Percentiles rank a stretch among this genome's conserved stretches.
Conservation (phyloP, 441 rosid genomes). For the Erodium moschatum region DNA sequence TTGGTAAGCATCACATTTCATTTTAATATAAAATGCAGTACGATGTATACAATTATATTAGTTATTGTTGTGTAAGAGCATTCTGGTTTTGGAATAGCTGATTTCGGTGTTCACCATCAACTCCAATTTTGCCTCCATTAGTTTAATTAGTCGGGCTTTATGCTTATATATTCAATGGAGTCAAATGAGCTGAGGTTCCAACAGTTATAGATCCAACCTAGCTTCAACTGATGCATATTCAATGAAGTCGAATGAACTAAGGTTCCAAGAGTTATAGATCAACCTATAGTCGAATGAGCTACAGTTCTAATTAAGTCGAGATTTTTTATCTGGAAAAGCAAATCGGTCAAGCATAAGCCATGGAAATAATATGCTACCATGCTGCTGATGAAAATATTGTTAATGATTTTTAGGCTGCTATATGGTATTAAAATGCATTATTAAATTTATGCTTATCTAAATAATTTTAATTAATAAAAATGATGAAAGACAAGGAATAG, state of each 20-base stretch:
- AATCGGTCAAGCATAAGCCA: conserved; percentile 12
- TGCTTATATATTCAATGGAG: background rate
- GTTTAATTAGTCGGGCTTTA: background rate
- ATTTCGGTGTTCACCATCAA: background rate
- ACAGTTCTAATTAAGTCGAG: background rate
- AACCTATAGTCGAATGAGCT: background rate
- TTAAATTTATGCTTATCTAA: conserved; percentile 15
- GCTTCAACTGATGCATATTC: background rate
- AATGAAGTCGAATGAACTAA: conserved; percentile 1
- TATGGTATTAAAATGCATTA: conserved; percentile 22
- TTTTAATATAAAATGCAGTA: too few relatives aligned
- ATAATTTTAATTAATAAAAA: conserved; percentile 15
- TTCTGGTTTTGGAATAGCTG: background rate
- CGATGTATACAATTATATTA: too few relatives aligned
- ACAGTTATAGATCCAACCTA: background rate
- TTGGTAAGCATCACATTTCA: too few relatives aligned
- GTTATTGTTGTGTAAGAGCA: too few relatives aligned
- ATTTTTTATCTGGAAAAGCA: conserved; percentile 17
- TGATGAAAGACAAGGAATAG: conserved; percentile 19
- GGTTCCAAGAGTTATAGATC: background rate
- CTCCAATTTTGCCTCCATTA: background rate
- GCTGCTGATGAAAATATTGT: conserved; percentile 8
- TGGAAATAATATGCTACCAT: conserved; percentile 12
- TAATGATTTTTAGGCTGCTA: conserved; percentile 18
- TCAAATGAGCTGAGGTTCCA: background rate